Base-by-base conservation (phyloP, 108 stramenopile species). In the Fragilariopsis cylindrus region DNA sequence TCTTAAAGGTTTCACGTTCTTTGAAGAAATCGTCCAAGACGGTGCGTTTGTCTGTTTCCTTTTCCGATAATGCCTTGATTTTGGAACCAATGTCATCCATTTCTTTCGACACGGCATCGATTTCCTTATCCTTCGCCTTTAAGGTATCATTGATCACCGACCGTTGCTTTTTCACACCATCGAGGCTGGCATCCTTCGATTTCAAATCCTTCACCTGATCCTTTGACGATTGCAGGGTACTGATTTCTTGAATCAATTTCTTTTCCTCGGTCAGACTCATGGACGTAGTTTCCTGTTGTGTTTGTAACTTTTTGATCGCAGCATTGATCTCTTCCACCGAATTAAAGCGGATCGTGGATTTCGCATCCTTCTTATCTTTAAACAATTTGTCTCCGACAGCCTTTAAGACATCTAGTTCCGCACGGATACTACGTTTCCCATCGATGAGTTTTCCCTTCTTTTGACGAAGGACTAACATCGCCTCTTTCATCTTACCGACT, bases 181-280 rank as follows among this genome's bases (percentile, higher is more conserved):
- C 88, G 52, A 95, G 57, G 67, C 73, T 87, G 45, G 81, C 84
- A 50, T 93, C 85, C 74, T 91, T 93, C n/a, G 71, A 63, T 68
- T 85, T 84, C 52, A 97, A 66, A 41, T 84, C 89, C 63, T 85
- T 84, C 64, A 93, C 82, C 40, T 83, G 75, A 13, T 88, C 83
- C 79, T 92, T 95, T 70, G 89, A 89, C 30, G 82, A 79, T 63
- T 86, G 79, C 46, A 92, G 73, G 46, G 83, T 70, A 53, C 95
- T 94, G 48, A 98, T 94, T 78, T 98, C 97, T 84, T 97, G 97
- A 79, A 98, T 90, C 55, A 98, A 80, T 74, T 86, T 90, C 91
- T 98, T 98, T 77, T 98, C 98, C 57, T 98, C 98, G 19, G 80
- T 72, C 41, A 98, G 80, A 64, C 84, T 83, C 98, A 98, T 98